Base-by-base conservation (phyloP, 1,284 basidiomycete species). In the Heterobasidion irregulare region DNA sequence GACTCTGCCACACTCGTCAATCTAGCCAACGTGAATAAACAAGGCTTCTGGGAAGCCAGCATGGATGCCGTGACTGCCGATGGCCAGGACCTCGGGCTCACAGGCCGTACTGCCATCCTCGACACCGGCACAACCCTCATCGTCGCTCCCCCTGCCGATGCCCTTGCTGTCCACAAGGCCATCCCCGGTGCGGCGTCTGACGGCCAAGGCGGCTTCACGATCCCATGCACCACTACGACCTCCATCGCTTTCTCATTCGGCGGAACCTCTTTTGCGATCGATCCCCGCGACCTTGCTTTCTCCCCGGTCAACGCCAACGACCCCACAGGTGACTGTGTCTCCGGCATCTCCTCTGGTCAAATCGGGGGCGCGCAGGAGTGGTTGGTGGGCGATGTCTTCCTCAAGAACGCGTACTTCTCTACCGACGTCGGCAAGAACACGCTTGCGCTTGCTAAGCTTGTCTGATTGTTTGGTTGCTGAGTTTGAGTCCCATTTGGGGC, bases 401-500 rank as follows among this genome's bases (percentile, higher is more conserved):
- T 89, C 64, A 89, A 89, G 78, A 90, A 88, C 64, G 87, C 79
- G 0, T 89, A 89, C 69, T 87, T 89, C 68, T 88, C 85, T 10
- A 86, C 83, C 8, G 79, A 92, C 63, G 79, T 84, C 8, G 70
- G 70, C 34, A 78, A 80, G 64, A 89, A 93, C 69, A 71, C 76
- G 52, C 77, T 94, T 56, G 84, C 81, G 50, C 76, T 93, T 56
- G 90, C 88, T 48, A 65, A 65, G 58, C 66, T 70, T 47, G 65
- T 63, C 19, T 68, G 26, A 26, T 26, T 5, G 26, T 26, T 26
- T 26, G 26, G 26, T 26, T 5, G 26, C 26, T 5, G 26, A 26
- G 26, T 26, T 26, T 26, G 26, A 26, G 26, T 5, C 26, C 26
- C 26, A 26, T 26, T 26, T 26, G 1, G 26, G 26, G 26, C 26